Percentiles rank a stretch among this genome's conserved stretches.
These are phyloP conservation scores for Diaporthe aspalathi DNA, from an alignment of 2,329 filamentous ascomycete genomes.

Conservation along the genomic window DNA sequence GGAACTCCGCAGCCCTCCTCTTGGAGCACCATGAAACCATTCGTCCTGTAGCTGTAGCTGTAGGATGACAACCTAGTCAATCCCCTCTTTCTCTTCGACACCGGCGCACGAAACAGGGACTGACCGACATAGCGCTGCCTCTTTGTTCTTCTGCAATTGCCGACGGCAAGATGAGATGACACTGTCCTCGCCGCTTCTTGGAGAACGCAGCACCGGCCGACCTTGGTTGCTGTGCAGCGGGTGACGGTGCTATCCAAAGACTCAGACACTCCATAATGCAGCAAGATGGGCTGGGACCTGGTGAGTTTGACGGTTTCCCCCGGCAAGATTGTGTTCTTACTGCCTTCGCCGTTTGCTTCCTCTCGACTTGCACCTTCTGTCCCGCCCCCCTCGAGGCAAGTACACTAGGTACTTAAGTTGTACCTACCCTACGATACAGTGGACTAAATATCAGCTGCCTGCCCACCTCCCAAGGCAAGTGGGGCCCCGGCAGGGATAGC, in stretches of 20 bases:
- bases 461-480: constrained; percentile 2
- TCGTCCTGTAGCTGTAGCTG: neutral
- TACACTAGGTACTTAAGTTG: too few species aligned
- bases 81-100: neutral
- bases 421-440: too few species aligned
- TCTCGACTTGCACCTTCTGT: neutral
- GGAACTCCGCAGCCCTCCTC: neutral
- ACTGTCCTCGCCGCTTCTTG: neutral
- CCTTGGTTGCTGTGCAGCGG: neutral
- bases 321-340: neutral
- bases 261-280: neutral
- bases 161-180: constrained; percentile 3
- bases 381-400: neutral
- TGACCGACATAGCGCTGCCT: neutral
- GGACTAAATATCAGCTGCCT: too few species aligned
- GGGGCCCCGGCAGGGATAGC: constrained; percentile 22
- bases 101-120: neutral
- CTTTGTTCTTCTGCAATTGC: neutral
- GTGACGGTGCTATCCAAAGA: neutral
- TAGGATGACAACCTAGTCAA: neutral
- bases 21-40: neutral
- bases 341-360: neutral
- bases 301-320: constrained; percentile 8
- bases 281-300: constrained; percentile 3
- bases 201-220: neutral